Evolutionary conservation across 108 stramenopile genomes (phyloP).

Genomic region (Skeletonema marinoi): DNA sequence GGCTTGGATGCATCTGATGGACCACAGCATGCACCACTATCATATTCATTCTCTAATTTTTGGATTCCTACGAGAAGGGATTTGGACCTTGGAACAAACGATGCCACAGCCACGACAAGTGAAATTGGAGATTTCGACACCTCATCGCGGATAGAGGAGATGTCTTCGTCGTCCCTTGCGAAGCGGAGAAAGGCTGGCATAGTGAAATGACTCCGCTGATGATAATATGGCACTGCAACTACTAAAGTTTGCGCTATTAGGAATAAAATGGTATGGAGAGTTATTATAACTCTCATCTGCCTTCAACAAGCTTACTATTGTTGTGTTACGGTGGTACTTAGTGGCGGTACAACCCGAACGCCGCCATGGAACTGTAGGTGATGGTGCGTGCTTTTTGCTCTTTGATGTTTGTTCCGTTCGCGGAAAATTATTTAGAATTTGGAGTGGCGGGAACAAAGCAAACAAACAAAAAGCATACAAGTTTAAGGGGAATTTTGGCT

Average conservation of each 20-base stretch:
- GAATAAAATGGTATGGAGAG: neutral
- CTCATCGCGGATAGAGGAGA: neutral
- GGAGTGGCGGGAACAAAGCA: no score
- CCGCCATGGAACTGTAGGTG: no score
- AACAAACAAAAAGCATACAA: no score
- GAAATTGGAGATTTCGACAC: slow-evolving; percentile 4
- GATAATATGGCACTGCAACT: neutral
- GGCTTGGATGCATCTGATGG: slow-evolving; percentile 11
- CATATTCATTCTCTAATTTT: slow-evolving; percentile 23
- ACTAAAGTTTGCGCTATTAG: neutral
- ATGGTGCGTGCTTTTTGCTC: no score
- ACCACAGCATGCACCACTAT: slow-evolving; percentile 4
- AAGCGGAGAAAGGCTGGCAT: slow-evolving; percentile 9
- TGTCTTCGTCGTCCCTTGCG: neutral
- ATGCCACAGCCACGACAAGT: slow-evolving; percentile 24
- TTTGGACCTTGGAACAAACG: slow-evolving; percentile 6
- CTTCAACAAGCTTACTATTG: no score
- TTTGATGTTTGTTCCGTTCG: no score
- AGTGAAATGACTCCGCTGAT: neutral
- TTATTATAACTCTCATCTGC: no score
- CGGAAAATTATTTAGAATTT: no score
- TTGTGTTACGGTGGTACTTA: no score
- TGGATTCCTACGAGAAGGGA: slow-evolving; percentile 2
- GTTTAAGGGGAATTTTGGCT: no score
- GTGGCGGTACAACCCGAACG: no score